Base-by-base conservation (phyloP, 768 basidiomycete species). In the Psilocybe subaeruginosa region DNA sequence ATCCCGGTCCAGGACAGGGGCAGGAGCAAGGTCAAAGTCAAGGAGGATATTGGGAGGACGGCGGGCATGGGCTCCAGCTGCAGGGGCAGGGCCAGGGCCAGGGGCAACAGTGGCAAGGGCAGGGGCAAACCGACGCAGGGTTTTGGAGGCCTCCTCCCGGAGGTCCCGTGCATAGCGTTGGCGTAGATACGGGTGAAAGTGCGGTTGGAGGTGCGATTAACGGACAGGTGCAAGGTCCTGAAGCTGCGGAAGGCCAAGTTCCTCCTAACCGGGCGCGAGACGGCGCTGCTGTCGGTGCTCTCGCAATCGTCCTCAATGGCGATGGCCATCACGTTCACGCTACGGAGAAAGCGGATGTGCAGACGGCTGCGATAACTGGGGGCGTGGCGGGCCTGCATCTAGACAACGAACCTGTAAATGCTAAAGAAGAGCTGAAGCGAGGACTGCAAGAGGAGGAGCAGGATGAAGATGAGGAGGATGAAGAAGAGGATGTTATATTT, bases 401-500 rank as follows among this genome's bases (percentile, higher is more conserved):
- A 4, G n/a, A 7, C 48, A 41, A 52, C 37, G 54, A 31, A 30
- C 14, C 4, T 17, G 35, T 6, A 23, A 17, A 46, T 43, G 17
- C 51, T 12, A 55, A 59, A 29, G 60, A 41, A 12, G 30, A 58
- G 9, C 30, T 47, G 19, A 53, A 49, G 31, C 12, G 45, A 7
- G 49, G 39, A 17, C 31, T 59, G 45, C 16, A 6, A 9, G 53
- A 35, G 8, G 35, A 58, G 17, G 30, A 78, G 27, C 73, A 69
- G 17, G 74, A 76, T 1, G 77, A 66, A 17, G 77, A 80, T 1
- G 78, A 74, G 11, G 82, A 86, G 2, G 86, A 89, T 8, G 88
- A 89, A 2, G 87, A 87, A 1, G 89, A 90, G n/a, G 89, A 89
- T 43, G 82, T 90, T n/a, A 88, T 83, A n/a, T 87, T 90, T 64